Evolutionary conservation across 176 grass and related monocot species (phyloP), one percentile per base, ranked within the genome.

Genomic region (Triticum monococcum): DNA sequence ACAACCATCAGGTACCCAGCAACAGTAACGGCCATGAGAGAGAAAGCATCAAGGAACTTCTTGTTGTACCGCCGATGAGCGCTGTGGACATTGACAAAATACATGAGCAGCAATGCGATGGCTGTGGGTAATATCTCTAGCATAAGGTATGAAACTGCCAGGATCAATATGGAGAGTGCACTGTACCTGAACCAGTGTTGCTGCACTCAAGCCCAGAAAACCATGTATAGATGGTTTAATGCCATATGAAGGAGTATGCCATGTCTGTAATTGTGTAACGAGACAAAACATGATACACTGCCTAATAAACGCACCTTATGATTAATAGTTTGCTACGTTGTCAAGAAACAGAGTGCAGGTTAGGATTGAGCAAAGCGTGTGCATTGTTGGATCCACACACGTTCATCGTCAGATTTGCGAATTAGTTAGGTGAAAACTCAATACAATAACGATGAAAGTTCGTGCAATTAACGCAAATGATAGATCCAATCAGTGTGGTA

Each of bases 131-230:
- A 83, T 41, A 92, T 28, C 10, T 86, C 93, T 72, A 95, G 75
- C 88, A 98, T 93, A 45, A 98, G 88, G 88, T 88, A 95, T 85
- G 79, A 98, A 95, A 24, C 81, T 89, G 45, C 87, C 89, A 16
- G 89, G 84, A 62, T 83, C 76, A 41, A 78, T 80, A 54, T 79
- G 24, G 10, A 95, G 48, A 22, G 91, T 92, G 9, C 1, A 0
- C 12, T 46, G 12, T 1, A 46, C 43, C 43, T 46, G 43, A 4
- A 98, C 88, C 37, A 93, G 89, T 78, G 91, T 89, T 87, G 96
- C 93, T 73, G 88, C 93, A 69, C 93, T 95, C 79, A 98, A 66
- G 72, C 95, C 95, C 14, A 98, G 87, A 68, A 93, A 98, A 38
- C 95, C 95, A 18, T 50, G 50, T 9, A 62, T 35, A 75, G 31